phyloP scores from a whole-genome alignment of 192 early-diverging fungal genomes.

The Coemansia asiatica region DNA sequence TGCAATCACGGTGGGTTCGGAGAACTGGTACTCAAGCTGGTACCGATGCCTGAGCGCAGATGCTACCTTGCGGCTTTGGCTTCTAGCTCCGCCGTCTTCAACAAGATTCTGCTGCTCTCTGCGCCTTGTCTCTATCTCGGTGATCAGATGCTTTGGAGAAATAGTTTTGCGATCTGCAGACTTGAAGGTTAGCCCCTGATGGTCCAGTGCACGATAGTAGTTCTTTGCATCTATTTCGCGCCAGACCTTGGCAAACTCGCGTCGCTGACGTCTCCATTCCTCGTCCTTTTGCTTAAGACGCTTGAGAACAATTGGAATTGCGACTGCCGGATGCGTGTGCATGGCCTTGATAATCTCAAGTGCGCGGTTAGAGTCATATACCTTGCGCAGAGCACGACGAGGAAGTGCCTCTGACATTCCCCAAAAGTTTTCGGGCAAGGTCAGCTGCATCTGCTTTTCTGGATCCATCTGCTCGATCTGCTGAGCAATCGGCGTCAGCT shows the following conservation, averaged over 20 bases:
- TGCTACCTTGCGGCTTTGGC: constrained; percentile 46
- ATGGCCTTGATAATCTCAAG: constrained; percentile 88
- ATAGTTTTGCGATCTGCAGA: constrained; percentile 79
- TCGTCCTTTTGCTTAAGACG: constrained; percentile 98
- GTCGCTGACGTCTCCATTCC: constrained; percentile 79
- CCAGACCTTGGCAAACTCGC: constrained; percentile 97
- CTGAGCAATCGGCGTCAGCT: constrained; percentile 87
- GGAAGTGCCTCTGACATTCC: constrained; percentile 87
- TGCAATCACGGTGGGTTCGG: constrained; percentile 71
- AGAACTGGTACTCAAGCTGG: constrained; percentile 81
- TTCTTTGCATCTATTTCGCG: constrained; percentile 91
- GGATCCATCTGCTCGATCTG: constrained; percentile 78
- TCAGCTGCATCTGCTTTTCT: constrained; percentile 76
- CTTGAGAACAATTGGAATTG: constrained; percentile 91
- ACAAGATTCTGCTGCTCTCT: constrained; percentile 72
- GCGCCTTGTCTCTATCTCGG: constrained; percentile 84
- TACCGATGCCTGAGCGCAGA: constrained; percentile 59
- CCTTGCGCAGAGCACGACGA: constrained; percentile 89
- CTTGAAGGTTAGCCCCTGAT: constrained; percentile 92
- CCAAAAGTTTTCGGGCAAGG: constrained; percentile 73
- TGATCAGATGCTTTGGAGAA: constrained; percentile 71
- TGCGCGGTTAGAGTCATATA: constrained; percentile 87
- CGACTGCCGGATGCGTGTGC: constrained; percentile 86
- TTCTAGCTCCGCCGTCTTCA: constrained; percentile 29
- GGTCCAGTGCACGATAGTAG: constrained; percentile 92